Conservation (phyloP, 225 moss, liverwort and hornwort species). For the Bryum argenteum region DNA sequence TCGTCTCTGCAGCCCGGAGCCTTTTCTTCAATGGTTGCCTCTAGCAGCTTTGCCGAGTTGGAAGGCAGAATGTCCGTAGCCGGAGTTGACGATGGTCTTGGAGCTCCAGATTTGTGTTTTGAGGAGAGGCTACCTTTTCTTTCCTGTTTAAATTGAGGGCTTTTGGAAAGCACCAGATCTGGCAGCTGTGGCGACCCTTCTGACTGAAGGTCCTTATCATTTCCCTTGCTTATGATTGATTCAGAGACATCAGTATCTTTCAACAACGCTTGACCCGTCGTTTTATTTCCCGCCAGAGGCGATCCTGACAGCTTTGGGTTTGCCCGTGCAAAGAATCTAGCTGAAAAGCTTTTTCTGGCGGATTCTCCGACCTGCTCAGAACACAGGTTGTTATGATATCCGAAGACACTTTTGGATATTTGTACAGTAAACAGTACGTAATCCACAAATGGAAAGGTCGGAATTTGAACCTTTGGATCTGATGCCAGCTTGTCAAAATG, state of each 20-base stretch:
- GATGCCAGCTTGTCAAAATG: conserved; percentile 66
- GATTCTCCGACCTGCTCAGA: conserved; percentile 57
- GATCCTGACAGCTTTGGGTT: conserved; percentile 40
- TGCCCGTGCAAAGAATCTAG: conserved; percentile 64
- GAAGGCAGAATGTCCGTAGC: conserved; percentile 12
- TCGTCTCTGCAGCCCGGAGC: conserved; percentile 10
- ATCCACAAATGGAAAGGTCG: neutral
- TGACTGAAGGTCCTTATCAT: conserved; percentile 21
- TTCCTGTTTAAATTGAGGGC: conserved; percentile 48
- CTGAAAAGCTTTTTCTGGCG: conserved; percentile 65
- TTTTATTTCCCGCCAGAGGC: conserved; percentile 27
- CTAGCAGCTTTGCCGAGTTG: conserved; percentile 20
- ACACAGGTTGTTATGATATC: neutral
- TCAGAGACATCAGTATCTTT: conserved; percentile 37
- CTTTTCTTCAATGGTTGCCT: conserved; percentile 17
- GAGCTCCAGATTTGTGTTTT: conserved; percentile 30
- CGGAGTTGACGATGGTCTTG: conserved; percentile 21
- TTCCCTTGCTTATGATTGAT: conserved; percentile 9
- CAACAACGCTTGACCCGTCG: conserved; percentile 23
- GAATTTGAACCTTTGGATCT: conserved; percentile 42
- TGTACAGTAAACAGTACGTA: neutral
- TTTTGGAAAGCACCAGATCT: conserved; percentile 51
- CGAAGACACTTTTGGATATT: neutral
- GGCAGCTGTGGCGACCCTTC: conserved; percentile 49
- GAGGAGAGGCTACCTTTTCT: conserved; percentile 29